Evolutionary conservation across 495 filamentous ascomycete species (phyloP).

Genomic region (Lepidopterella palustris): DNA sequence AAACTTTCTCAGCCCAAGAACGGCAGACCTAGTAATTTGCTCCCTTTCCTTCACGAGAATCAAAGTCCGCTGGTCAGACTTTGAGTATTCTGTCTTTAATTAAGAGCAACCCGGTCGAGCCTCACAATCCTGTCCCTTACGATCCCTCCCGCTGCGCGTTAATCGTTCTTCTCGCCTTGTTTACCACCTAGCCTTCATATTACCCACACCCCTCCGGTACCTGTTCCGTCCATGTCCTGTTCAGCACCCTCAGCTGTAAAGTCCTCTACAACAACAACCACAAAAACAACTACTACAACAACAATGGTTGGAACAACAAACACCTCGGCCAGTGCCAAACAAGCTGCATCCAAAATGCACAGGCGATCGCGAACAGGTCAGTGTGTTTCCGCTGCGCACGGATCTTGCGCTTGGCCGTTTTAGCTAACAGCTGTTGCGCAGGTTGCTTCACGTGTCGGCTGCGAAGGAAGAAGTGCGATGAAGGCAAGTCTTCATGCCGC

Average conservation of each 20-base stretch:
- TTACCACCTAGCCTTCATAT: constrained; percentile 31
- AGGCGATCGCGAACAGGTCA: constrained; percentile 81
- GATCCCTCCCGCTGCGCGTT: constrained; percentile 31
- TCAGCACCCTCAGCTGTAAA: constrained; percentile 29
- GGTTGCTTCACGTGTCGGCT: constrained; percentile 97
- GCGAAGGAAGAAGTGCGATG: constrained; percentile 96
- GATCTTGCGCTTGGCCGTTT: constrained; percentile 26
- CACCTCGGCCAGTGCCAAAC: constrained; percentile 44
- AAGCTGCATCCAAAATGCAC: constrained; percentile 74
- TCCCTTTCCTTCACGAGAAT: constrained; percentile 22
- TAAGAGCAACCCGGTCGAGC: constrained; percentile 32
- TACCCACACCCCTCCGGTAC: constrained; percentile 23
- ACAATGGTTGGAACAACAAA: constrained; percentile 43
- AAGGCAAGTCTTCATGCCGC: constrained; percentile 75
- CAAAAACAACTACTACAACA: constrained; percentile 40
- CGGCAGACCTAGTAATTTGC: constrained; percentile 38
- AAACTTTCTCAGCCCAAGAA: constrained; percentile 15
- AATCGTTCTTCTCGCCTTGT: constrained; percentile 30
- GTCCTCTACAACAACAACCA: constrained; percentile 39
- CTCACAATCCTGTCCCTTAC: constrained; percentile 30
- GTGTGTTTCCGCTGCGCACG: constrained; percentile 21
- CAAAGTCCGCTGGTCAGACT: constrained; percentile 35
- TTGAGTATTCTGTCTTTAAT: constrained; percentile 38
- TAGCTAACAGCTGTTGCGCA: constrained; percentile 39
- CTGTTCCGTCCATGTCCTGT: constrained; percentile 29